Evolutionary conservation across 2,329 filamentous ascomycete genomes (phyloP), one percentile per base, ranked within the genome.

Genomic region (Penicillium sumatraense): DNA sequence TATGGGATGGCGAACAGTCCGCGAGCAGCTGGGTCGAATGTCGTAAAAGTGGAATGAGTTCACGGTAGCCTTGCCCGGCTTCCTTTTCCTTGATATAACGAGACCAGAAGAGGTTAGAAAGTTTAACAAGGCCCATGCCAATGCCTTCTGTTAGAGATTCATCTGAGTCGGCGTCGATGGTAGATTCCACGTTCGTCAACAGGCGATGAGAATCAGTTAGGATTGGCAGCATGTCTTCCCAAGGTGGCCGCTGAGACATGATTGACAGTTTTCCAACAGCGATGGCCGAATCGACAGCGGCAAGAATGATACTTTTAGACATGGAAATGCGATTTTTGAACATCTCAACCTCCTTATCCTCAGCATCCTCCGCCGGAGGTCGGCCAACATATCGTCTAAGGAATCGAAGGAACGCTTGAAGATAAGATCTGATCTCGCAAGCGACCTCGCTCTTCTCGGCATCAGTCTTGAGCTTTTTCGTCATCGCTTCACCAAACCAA

Each of bases 81-180:
- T 77, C 72, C 47, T 74, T 76, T 44, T 74, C 72, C 52, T 77
- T 74, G 20, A 78, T 64, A 52, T 79, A 80, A 9, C 76, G 72
- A 42, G 74, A 75, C 79, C 79, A 81, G 56, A 75, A 79, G 4
- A 77, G 58, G 54, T 80, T 79, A 0, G 79, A 80, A 38, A 81
- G 52, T 24, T 74, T 76, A 14, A 76, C 69, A 51, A 75, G 63
- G 10, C 65, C 65, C 51, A 62, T 56, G 1, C 68, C 68, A 41
- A 64, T 62, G 18, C 53, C 64, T 21, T 72, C 63, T 5, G 49
- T 54, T 8, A 58, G 48, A 24, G 53, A 50, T 7, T 41, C n/a
- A 14, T 69, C 66, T 1, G 51, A 21, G 2, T 52, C 31, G 21
- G 57, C 49, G 7, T 58, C 56, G 5, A 52, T 48, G 4, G 58